phyloP scores from a whole-genome alignment of 106 monocot genomes.

The Acanthochlamys bracteata region DNA sequence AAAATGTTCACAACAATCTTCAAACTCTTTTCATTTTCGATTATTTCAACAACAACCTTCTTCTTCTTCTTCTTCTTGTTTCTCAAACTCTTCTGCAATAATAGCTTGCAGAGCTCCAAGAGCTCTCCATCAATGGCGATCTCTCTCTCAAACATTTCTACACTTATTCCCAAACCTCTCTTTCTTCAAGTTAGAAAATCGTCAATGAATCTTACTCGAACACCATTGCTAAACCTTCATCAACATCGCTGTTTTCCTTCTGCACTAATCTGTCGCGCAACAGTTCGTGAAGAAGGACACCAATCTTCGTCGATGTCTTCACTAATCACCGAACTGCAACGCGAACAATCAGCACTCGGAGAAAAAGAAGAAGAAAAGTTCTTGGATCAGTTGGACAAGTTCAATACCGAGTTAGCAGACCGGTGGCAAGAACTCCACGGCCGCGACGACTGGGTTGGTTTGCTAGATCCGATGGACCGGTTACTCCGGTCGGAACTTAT shows the following conservation, averaged over 20 bases:
- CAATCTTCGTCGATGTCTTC: background rate
- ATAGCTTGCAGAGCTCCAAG: too few species aligned
- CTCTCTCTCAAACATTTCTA: background rate
- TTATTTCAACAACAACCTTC: too few species aligned
- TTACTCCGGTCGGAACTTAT: conserved; percentile 74
- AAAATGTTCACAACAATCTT: too few species aligned
- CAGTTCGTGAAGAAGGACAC: conserved; percentile 1
- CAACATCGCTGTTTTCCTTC: background rate
- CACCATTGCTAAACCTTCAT: background rate
- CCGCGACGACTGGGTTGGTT: conserved; percentile 57
- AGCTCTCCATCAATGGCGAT: conserved; percentile 4
- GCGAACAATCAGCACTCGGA: background rate
- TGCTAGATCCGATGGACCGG: conserved; percentile 81
- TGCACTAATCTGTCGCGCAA: background rate
- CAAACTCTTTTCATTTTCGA: too few species aligned
- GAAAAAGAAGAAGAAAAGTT: background rate
- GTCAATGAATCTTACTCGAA: too few species aligned
- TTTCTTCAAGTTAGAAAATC: too few species aligned
- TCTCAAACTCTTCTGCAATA: too few species aligned
- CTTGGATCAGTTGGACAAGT: too few species aligned
- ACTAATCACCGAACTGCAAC: conserved; percentile 11
- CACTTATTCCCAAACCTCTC: background rate
- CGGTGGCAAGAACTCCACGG: conserved; percentile 77
- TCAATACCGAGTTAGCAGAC: conserved; percentile 1
- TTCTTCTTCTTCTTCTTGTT: too few species aligned